Conservation (phyloP, 306 rosid genomes). For the Acacia melanoxylon region DNA sequence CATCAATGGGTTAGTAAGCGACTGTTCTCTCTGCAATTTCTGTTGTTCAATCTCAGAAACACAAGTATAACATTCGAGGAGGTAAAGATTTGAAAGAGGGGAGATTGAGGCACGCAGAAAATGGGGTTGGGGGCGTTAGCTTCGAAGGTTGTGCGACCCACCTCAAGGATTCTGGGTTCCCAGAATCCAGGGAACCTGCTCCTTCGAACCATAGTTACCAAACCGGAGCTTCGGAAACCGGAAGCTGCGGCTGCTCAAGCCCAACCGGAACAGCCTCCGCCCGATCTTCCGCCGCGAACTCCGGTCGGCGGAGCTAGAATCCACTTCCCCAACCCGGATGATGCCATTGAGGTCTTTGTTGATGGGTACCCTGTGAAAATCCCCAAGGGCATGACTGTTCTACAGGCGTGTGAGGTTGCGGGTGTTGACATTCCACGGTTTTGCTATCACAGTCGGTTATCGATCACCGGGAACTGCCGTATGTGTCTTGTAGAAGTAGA, state of each 20-base stretch:
- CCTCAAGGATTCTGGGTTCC: slow-evolving; percentile 59
- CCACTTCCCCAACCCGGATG: slow-evolving; percentile 75
- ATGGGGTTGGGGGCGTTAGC: slow-evolving; percentile 60
- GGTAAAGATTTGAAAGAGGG: background rate
- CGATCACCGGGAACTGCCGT: slow-evolving; percentile 95
- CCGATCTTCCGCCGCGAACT: slow-evolving; percentile 53
- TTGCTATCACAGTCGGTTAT: slow-evolving; percentile 88
- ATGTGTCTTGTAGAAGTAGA: slow-evolving; percentile 99
- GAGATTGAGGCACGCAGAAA: background rate
- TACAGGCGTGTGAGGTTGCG: slow-evolving; percentile 94
- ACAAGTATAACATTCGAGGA: background rate
- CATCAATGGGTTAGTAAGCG: background rate
- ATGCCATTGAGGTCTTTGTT: slow-evolving; percentile 92
- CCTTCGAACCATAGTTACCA: slow-evolving; percentile 67
- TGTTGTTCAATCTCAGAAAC: background rate
- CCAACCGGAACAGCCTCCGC: slow-evolving; percentile 49
- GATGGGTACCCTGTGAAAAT: slow-evolving; percentile 91
- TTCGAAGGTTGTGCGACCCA: slow-evolving; percentile 64
- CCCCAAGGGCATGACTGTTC: slow-evolving; percentile 91
- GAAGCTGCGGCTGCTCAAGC: slow-evolving; percentile 65
- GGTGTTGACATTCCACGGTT: slow-evolving; percentile 94
- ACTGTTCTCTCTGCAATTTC: background rate
- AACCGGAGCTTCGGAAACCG: slow-evolving; percentile 69
- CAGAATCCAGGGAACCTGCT: slow-evolving; percentile 45
- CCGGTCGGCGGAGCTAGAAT: slow-evolving; percentile 81